Conservation (phyloP, 345 rosid species). For the Lagerstroemia speciosa region DNA sequence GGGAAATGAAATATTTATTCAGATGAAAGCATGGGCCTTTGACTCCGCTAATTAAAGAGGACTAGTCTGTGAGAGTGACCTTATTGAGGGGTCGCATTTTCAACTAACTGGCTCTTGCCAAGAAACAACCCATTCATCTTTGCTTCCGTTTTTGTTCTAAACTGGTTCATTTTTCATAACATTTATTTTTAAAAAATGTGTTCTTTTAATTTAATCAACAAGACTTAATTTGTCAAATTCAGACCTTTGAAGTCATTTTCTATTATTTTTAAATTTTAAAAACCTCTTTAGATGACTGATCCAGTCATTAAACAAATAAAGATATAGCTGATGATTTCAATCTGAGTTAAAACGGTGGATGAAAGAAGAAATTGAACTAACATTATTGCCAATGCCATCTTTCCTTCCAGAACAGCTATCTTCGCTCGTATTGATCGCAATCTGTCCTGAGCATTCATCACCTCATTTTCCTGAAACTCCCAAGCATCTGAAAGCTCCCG, state of each 20-base stretch:
- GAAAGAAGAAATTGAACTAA: conserved; percentile 15
- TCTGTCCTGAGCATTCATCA: conserved; percentile 53
- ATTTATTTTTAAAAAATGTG: not conserved
- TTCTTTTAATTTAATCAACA: not conserved
- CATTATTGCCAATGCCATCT: conserved; percentile 75
- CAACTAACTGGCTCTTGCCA: not conserved
- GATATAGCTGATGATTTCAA: not conserved
- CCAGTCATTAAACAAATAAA: not conserved
- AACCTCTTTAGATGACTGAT: not conserved
- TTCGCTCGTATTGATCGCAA: conserved; percentile 77
- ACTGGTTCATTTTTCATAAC: not conserved
- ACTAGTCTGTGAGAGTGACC: not conserved
- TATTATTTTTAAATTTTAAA: not conserved
- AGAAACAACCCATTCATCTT: not conserved
- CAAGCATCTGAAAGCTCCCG: conserved; percentile 60
- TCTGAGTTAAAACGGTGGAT: not conserved
- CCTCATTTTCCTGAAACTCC: conserved; percentile 83
- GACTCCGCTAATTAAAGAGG: not conserved
- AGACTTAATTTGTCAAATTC: not conserved
- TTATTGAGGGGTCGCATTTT: not conserved
- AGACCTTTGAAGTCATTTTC: not conserved
- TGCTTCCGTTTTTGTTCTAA: too few relatives aligned
- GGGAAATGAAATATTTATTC: conserved; percentile 3
- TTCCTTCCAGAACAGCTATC: conserved; percentile 78
- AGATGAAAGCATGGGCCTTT: not conserved